Evolutionary conservation across 306 rosid species (phyloP), one percentile per base, ranked within the genome.

Genomic region (Hippophae tibetana): DNA sequence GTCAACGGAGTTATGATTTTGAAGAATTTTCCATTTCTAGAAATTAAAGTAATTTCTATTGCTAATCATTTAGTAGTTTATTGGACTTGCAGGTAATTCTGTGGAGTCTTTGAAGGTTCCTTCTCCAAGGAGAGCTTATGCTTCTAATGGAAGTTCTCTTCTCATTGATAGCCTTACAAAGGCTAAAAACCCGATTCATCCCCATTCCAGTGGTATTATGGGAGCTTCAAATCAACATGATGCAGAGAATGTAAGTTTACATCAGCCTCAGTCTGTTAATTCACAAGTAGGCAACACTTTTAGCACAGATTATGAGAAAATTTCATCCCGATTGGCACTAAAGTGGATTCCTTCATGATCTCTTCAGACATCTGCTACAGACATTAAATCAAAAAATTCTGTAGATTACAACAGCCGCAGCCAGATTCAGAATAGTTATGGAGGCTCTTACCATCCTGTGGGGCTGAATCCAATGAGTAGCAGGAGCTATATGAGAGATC

Each of bases 311-410:
- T 72, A 52, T 81, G 87, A 81, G 68, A 82, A 69, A 62, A 62
- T 84, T 61, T 74, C 92, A 56, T 69, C 89, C 69, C 86, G 70
- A 51, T 87, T 83, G 74, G 94, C 89, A 69, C 54, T 77, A 42
- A 83, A 64, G 70, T 76, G 93, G 78, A 80, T 81, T 60, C 86
- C 84, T 72, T 93, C 95, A 2, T 31, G 65, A 38, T 66, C 82
- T 74, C 54, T 70, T 38, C 73, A 44, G 40, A 68, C 79, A 62
- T 72, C 65, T 70, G 64, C 70, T 48, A 63, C 77, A 43, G 72
- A 67, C 42, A 40, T 65, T 54, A 70, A 77, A 69, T 52, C 40
- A 62, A 82, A 65, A 64, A 70, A 55, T 65, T 31, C 67, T n/a
- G 74, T 51, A 52, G 89, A 81, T 68, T 72, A 69, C 44, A 25